phyloP scores from a whole-genome alignment of 805 yeast genomes.

The Saccharomycodes ludwigii region DNA sequence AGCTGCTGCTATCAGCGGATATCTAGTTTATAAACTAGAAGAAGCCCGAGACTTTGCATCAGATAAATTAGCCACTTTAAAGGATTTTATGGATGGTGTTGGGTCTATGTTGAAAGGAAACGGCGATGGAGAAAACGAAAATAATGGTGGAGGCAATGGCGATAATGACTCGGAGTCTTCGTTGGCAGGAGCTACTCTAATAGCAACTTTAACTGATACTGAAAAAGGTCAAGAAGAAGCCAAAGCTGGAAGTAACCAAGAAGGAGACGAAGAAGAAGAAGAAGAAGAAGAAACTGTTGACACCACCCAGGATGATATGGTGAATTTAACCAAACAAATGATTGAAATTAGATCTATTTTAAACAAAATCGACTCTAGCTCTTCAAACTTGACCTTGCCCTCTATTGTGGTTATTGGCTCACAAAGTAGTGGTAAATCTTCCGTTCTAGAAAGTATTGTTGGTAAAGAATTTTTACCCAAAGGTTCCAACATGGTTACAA shows the following conservation, averaged over 20 bases:
- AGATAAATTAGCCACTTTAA: constrained; percentile 49
- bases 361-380: constrained; percentile 56
- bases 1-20: constrained; percentile 88
- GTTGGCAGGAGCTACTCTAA: constrained; percentile 26
- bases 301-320: constrained; percentile 64
- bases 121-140: constrained; percentile 18
- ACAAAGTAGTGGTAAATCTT: constrained; percentile 93
- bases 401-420: constrained; percentile 96
- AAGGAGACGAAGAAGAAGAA: constrained; percentile 34
- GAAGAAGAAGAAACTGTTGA: constrained; percentile 44
- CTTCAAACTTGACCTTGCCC: constrained; percentile 72
- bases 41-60: constrained; percentile 66
- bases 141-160: constrained; percentile 19
- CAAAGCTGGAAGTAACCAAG: constrained; percentile 27
- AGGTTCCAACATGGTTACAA: constrained; percentile 96
- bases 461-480: constrained; percentile 98
- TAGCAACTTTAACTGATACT: constrained; percentile 13
- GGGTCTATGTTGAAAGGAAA: constrained; percentile 29
- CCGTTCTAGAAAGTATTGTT: constrained; percentile 89
- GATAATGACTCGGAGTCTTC: constrained; percentile 27
- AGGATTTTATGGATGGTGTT: constrained; percentile 47
- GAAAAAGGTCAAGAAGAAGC: constrained; percentile 10
- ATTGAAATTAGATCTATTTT: constrained; percentile 82
- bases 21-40: constrained; percentile 82
- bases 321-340: constrained; percentile 88